A percentile compares a stretch with the other conserved stretches of the same genome.
phyloP scores from a whole-genome alignment of 1,284 basidiomycete genomes.

The Irpex sp. region DNA sequence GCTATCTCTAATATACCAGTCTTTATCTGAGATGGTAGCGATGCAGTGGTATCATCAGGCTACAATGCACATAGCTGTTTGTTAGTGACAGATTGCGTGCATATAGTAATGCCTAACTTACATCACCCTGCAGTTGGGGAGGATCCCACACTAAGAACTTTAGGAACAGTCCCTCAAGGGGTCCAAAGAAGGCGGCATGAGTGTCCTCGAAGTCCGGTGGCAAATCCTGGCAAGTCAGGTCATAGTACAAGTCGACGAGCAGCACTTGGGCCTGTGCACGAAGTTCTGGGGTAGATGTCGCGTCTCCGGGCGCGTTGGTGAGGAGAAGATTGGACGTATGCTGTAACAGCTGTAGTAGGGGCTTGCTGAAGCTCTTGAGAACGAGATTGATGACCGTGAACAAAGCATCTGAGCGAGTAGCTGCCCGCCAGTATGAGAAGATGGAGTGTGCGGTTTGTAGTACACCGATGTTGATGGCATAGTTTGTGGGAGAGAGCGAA shows the following conservation, averaged over 20 bases:
- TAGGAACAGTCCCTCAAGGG: constrained; percentile 69
- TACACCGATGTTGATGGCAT: constrained; percentile 85
- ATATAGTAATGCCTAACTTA: constrained; percentile 34
- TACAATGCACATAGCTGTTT: constrained; percentile 26
- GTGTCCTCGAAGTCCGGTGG: constrained; percentile 94
- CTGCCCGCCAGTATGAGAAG: constrained; percentile 90
- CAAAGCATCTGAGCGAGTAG: constrained; percentile 84
- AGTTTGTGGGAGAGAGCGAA: constrained; percentile 76
- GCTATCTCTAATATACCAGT: constrained; percentile 90
- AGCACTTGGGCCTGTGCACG: constrained; percentile 76
- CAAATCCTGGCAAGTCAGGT: constrained; percentile 93
- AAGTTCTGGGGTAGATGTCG: constrained; percentile 39
- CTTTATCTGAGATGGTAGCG: constrained; percentile 83
- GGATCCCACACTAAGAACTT: constrained; percentile 81
- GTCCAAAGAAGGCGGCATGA: constrained; percentile 77
- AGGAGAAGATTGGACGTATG: constrained; percentile 57
- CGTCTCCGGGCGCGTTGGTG: constrained; percentile 31
- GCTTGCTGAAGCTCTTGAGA: constrained; percentile 76
- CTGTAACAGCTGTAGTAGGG: constrained; percentile 83
- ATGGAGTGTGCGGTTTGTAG: constrained; percentile 95
- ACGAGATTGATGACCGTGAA: constrained; percentile 95
- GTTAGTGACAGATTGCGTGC: constrained; percentile 12
- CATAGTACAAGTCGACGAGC: constrained; percentile 88
- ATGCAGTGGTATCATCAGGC: constrained; percentile 83
- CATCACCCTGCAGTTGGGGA: constrained; percentile 65